Conservation (phyloP, 164 flowering plant genomes). For the Kingdonia uniflora region DNA sequence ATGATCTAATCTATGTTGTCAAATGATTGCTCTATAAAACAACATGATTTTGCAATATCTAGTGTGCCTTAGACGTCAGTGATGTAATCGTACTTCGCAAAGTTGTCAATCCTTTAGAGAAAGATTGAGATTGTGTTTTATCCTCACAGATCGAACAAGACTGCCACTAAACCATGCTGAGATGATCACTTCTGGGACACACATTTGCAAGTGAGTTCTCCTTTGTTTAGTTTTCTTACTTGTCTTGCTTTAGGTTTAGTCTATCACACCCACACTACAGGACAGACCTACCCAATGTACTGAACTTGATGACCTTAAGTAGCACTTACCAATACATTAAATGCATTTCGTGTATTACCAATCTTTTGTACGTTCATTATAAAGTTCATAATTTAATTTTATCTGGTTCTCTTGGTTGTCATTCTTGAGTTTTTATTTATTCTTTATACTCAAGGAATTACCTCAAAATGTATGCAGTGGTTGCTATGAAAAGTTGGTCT, state of each 20-base stretch:
- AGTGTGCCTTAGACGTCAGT: no score
- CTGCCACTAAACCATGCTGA: constrained; percentile 68
- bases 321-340: background rate
- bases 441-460: background rate
- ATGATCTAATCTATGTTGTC: no score
- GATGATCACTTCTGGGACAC: constrained; percentile 49
- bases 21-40: no score
- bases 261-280: background rate
- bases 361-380: no score
- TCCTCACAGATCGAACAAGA: constrained; percentile 48
- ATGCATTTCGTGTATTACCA: no score
- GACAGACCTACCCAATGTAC: background rate
- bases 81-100: no score
- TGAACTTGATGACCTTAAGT: background rate
- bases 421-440: background rate
- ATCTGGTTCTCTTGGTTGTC: no score
- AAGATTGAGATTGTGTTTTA: background rate
- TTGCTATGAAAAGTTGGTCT: constrained; percentile 68
- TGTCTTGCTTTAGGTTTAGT: background rate
- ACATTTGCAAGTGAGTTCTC: constrained; percentile 57
- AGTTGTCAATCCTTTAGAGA: background rate
- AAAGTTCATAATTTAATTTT: no score
- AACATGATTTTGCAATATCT: no score
- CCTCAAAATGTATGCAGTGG: constrained; percentile 29
- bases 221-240: background rate